A percentile compares a stretch with the other conserved stretches of the same genome.
Conservation (phyloP, 306 rosid genomes). For the Crotalaria pallida region DNA sequence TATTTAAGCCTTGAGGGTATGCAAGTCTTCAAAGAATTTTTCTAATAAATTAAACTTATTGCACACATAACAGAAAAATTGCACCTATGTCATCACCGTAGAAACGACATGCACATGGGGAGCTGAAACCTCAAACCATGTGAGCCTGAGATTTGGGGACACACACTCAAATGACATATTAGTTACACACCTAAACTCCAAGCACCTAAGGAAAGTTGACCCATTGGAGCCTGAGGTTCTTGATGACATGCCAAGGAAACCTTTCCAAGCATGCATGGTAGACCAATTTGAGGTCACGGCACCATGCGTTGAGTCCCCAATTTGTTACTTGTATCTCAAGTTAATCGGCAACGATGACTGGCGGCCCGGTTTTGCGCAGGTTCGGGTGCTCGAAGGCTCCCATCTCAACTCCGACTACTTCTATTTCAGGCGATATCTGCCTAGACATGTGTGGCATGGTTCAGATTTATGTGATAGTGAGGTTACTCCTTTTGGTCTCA, state of each 20-base stretch:
- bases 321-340: slow-evolving; percentile 73
- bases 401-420: slow-evolving; percentile 55
- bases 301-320: slow-evolving; percentile 51
- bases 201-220: slow-evolving; percentile 54
- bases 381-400: slow-evolving; percentile 36
- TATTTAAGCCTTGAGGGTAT: no score
- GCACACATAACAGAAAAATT: slow-evolving; percentile 36
- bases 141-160: slow-evolving; percentile 79
- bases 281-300: slow-evolving; percentile 60
- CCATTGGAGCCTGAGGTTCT: slow-evolving; percentile 50
- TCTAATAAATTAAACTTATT: not conserved
- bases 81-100: slow-evolving; percentile 57
- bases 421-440: slow-evolving; percentile 51
- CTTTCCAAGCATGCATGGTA: slow-evolving; percentile 77
- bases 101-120: slow-evolving; percentile 77
- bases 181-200: slow-evolving; percentile 50
- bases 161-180: slow-evolving; percentile 53
- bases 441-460: slow-evolving; percentile 81
- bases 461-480: slow-evolving; percentile 56
- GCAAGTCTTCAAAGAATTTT: not conserved
- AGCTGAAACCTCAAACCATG: slow-evolving; percentile 62
- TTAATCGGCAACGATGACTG: slow-evolving; percentile 61
- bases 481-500: slow-evolving; percentile 64
- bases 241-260: slow-evolving; percentile 60
- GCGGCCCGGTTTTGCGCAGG: slow-evolving; percentile 71